Conservation (phyloP, 1,139 yeast genomes). For the Debaryomyces udenii region DNA sequence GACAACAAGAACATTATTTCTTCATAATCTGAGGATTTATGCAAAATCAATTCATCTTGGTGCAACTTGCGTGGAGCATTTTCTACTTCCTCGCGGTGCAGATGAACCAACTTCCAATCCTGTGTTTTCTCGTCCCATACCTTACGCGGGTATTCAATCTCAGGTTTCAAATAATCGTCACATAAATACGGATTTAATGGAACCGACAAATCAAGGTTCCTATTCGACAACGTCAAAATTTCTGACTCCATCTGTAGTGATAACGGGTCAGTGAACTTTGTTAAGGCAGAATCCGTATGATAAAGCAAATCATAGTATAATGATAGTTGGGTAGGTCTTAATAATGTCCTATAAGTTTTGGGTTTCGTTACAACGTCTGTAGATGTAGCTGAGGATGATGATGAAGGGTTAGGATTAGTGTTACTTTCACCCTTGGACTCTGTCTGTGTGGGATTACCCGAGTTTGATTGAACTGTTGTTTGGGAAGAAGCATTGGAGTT, state of each 20-base stretch:
- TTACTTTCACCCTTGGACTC: conserved; percentile 1
- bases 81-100: conserved; percentile 52
- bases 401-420: background rate
- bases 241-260: conserved; percentile 84
- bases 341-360: conserved; percentile 71
- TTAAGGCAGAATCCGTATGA: conserved; percentile 76
- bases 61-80: conserved; percentile 48
- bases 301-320: conserved; percentile 83
- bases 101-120: conserved; percentile 35
- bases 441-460: conserved; percentile 11
- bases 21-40: conserved; percentile 85
- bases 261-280: conserved; percentile 76
- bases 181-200: conserved; percentile 67
- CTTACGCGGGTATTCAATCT: conserved; percentile 47
- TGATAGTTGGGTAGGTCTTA: conserved; percentile 80
- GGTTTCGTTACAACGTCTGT: conserved; percentile 42
- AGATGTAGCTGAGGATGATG: conserved; percentile 7
- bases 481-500: conserved; percentile 13
- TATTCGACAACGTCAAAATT: conserved; percentile 71
- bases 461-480: conserved; percentile 7
- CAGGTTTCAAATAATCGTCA: conserved; percentile 51
- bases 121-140: conserved; percentile 41
- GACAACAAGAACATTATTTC: conserved; percentile 72
- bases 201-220: conserved; percentile 75
- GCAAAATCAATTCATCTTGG: conserved; percentile 52